Conservation (phyloP, 2,329 filamentous ascomycete species). For the Samsoniella hepiali region DNA sequence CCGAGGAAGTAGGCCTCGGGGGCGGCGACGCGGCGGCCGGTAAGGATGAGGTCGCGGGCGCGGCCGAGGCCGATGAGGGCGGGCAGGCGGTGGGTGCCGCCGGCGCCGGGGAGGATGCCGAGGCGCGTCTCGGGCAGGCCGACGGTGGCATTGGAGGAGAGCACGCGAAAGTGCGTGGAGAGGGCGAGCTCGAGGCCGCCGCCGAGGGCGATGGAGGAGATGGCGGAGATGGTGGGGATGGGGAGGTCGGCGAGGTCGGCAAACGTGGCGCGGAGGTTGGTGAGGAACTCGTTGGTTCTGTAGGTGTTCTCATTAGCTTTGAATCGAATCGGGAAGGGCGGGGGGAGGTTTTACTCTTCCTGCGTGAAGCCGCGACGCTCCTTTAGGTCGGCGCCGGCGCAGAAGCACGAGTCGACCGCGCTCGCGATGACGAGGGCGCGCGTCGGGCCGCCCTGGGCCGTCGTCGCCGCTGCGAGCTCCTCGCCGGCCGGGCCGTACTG, state of each 20-base stretch:
- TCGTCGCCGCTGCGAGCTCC: constrained; percentile 47
- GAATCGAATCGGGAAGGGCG: not conserved
- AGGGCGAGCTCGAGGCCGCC: constrained; percentile 92
- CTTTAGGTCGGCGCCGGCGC: constrained; percentile 91
- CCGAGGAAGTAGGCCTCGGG: constrained; percentile 90
- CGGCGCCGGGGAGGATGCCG: constrained; percentile 91
- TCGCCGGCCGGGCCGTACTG: constrained; percentile 57
- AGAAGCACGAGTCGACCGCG: constrained; percentile 83
- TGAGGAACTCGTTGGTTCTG: constrained; percentile 77
- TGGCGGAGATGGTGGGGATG: constrained; percentile 84
- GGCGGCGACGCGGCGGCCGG: constrained; percentile 78
- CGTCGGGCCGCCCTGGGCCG: constrained; percentile 56
- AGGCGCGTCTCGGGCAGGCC: constrained; percentile 88
- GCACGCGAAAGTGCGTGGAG: constrained; percentile 82
- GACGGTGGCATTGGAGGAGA: constrained; percentile 73
- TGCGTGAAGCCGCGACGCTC: constrained; percentile 74
- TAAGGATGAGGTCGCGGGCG: constrained; percentile 87
- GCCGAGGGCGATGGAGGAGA: constrained; percentile 82
- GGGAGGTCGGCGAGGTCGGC: constrained; percentile 69
- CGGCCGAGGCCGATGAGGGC: constrained; percentile 73
- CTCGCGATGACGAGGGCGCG: constrained; percentile 81
- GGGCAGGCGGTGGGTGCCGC: constrained; percentile 85
- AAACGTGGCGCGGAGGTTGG: constrained; percentile 73
- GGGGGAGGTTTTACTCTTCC: constrained; percentile 59
- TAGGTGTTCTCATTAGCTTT: constrained; percentile 4